Evolutionary conservation across 495 filamentous ascomycete genomes (phyloP), one percentile per base, ranked within the genome.

Genomic region (Aspergillus incahuasiensis): DNA sequence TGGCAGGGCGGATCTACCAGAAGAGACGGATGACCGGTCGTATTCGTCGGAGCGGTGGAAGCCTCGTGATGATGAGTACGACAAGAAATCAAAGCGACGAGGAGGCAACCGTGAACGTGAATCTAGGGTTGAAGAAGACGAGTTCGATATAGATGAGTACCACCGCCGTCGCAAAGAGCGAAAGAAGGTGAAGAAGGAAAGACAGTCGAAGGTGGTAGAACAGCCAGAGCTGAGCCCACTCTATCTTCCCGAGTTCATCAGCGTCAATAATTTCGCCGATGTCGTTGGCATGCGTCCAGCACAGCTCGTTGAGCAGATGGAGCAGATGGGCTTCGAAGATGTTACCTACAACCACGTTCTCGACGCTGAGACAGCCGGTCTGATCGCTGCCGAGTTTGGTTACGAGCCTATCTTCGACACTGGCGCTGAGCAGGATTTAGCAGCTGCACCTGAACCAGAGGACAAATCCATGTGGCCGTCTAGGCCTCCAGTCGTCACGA

Each of bases 401-500:
- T 97, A 86, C 64, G 92, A 97, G 60, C 88, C 95, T 8, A 86
- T 90, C 19, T 83, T 92, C n/a, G 88, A 94, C 32, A 68, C 68
- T 1, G 34, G 34, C 20, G 82, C 78, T 19, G 76, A 79, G 3
- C 77, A 85, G 48, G 91, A 98, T 64, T 73, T 99, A 12, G 78
- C 80, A 58, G 81, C 91, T n/a, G 87, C 89, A 0, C 76, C 81
- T 5, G 64, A 69, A 13, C 77, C 84, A 6, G 84, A 89, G 61
- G 91, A 97, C 62, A 81, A 79, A 24, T 86, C 87, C 1, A 55
- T 68, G 6, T 68, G 95, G 40, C 91, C 91, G 1, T 62, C 75
- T 6, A 82, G 95, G 39, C 92, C 95, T 7, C 95, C 95, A 5
- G 89, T 99, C 13, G 94, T 99, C 39, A 99, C 95, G 13, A 97